phyloP scores from a whole-genome alignment of 2,329 filamentous ascomycete genomes.

The Stagonosporopsis rhizophila region DNA sequence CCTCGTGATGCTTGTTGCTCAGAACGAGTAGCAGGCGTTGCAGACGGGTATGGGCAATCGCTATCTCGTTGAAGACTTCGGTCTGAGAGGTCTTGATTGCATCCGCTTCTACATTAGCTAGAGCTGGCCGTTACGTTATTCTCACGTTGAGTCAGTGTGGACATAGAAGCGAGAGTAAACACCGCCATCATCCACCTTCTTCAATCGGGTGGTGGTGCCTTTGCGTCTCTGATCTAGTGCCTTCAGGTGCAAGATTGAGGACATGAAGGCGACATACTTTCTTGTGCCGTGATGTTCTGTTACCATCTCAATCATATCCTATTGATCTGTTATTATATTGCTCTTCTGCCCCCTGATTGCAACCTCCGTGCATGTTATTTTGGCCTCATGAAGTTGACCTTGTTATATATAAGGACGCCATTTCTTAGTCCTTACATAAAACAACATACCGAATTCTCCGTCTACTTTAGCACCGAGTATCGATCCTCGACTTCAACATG shows the following conservation, averaged over 20 bases:
- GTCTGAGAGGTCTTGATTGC: conserved; percentile 5
- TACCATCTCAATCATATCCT: neutral
- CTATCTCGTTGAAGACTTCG: conserved; percentile 2
- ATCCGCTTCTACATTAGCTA: conserved; percentile 52
- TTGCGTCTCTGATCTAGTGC: conserved; percentile 31
- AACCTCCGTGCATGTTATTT: neutral
- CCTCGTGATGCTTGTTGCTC: conserved; percentile 15
- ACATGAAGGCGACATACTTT: conserved; percentile 37
- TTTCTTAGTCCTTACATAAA: no score
- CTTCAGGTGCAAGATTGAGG: conserved; percentile 36
- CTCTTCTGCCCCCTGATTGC: neutral
- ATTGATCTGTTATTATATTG: neutral
- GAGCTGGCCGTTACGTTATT: conserved; percentile 50
- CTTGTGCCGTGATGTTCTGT: conserved; percentile 10
- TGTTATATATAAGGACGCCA: no score
- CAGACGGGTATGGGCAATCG: conserved; percentile 13
- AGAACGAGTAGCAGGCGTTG: conserved; percentile 5
- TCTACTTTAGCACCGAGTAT: no score
- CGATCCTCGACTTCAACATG: no score
- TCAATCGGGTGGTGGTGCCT: conserved; percentile 39
- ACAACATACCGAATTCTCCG: no score
- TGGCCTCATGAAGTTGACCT: no score
- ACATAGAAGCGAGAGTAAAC: conserved; percentile 51
- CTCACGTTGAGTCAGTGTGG: conserved; percentile 51
- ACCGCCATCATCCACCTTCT: conserved; percentile 33